Evolutionary conservation across 441 rosid species (phyloP).

Genomic region (Breynia disticha): DNA sequence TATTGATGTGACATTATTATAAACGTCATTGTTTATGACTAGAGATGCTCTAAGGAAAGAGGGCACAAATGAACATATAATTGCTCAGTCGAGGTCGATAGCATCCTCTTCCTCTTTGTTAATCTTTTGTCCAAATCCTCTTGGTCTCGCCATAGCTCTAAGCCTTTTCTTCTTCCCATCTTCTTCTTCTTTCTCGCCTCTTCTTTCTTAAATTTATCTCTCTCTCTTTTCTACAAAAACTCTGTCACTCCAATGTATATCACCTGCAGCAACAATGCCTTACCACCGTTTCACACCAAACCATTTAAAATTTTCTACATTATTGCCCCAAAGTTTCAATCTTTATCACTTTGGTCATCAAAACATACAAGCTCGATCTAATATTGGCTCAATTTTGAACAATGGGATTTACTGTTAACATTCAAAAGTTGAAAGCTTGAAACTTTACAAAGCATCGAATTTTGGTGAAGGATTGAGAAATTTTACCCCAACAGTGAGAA

Average conservation of each 20-base stretch:
- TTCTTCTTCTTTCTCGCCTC: slow-evolving; percentile 54
- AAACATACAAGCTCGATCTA: too few relatives aligned
- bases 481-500: slow-evolving; percentile 83
- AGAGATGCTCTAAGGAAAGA: too few relatives aligned
- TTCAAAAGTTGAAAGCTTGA: too few relatives aligned
- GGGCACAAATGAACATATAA: too few relatives aligned
- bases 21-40: too few relatives aligned
- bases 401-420: too few relatives aligned
- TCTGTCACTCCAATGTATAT: slow-evolving; percentile 70
- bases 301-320: too few relatives aligned
- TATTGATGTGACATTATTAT: too few relatives aligned
- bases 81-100: too few relatives aligned
- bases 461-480: neutral
- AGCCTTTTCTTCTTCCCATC: slow-evolving; percentile 37
- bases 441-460: neutral
- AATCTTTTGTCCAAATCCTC: slow-evolving; percentile 70
- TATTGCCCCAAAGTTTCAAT: too few relatives aligned
- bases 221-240: slow-evolving; percentile 60
- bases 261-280: slow-evolving; percentile 29
- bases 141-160: slow-evolving; percentile 55
- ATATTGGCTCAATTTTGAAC: too few relatives aligned
- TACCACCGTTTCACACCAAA: neutral
- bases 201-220: slow-evolving; percentile 67
- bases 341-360: too few relatives aligned
- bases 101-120: slow-evolving; percentile 29